A percentile compares a stretch with the other conserved stretches of the same genome.
Conservation (phyloP, 2,329 filamentous ascomycete species). For the Stagonosporopsis chrysanthemi region DNA sequence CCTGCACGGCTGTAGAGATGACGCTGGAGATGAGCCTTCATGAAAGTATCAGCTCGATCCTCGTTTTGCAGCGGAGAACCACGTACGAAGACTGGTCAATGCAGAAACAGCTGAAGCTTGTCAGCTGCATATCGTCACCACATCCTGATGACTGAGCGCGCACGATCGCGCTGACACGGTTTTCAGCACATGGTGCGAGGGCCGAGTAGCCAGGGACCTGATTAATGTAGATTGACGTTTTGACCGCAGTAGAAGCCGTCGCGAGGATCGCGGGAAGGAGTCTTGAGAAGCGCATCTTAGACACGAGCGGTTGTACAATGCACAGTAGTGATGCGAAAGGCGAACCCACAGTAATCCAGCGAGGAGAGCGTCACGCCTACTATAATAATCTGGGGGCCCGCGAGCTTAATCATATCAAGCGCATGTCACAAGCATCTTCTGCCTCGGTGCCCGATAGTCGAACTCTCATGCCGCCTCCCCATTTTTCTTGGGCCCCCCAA, state of each 20-base stretch:
- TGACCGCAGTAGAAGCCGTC: slow-evolving; percentile 8
- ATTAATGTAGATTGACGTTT: slow-evolving; percentile 32
- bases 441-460: not conserved
- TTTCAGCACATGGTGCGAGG: slow-evolving; percentile 25
- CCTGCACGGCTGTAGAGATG: slow-evolving; percentile 2
- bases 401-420: not conserved
- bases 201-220: slow-evolving; percentile 27
- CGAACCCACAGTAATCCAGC: not conserved
- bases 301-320: not conserved
- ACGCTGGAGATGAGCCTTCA: slow-evolving; percentile 5
- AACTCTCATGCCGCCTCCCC: not conserved
- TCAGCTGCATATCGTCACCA: slow-evolving; percentile 27
- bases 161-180: slow-evolving; percentile 29
- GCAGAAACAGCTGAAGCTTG: slow-evolving; percentile 33
- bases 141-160: slow-evolving; percentile 29
- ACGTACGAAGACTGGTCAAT: slow-evolving; percentile 11
- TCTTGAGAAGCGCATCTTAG: not conserved
- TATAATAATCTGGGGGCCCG: not conserved
- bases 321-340: not conserved
- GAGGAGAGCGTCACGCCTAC: not conserved
- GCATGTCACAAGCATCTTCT: not conserved
- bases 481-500: not conserved
- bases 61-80: not conserved
- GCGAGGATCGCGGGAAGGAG: not conserved
- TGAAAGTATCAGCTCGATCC: not conserved